Evolutionary conservation across 768 basidiomycete genomes (phyloP).

Genomic region (Rubroboletus satanas): DNA sequence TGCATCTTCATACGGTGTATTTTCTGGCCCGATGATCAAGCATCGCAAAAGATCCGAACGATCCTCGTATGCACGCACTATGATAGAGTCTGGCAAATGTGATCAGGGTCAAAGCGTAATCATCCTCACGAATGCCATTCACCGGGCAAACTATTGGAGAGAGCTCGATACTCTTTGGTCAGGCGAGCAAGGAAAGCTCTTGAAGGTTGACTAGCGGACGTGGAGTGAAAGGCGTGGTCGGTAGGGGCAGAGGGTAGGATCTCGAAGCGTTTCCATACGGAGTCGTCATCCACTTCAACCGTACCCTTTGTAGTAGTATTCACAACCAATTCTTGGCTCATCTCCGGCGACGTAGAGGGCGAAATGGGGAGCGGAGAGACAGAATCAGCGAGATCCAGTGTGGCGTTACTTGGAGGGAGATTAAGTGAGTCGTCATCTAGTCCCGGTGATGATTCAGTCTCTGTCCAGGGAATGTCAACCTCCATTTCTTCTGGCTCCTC

Average conservation of each 20-base stretch:
- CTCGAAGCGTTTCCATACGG: slow-evolving; percentile 77
- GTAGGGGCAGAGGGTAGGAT: slow-evolving; percentile 67
- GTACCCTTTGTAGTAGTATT: slow-evolving; percentile 28
- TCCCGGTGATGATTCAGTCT: slow-evolving; percentile 19
- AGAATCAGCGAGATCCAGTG: slow-evolving; percentile 21
- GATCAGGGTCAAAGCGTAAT: slow-evolving; percentile 5
- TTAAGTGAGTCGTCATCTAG: slow-evolving; percentile 18
- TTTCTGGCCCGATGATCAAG: slow-evolving; percentile 88
- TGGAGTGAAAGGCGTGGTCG: slow-evolving; percentile 79
- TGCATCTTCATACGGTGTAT: slow-evolving; percentile 93
- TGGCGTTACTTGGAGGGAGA: slow-evolving; percentile 12
- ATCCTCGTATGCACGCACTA: slow-evolving; percentile 89
- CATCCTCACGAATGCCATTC: slow-evolving; percentile 15
- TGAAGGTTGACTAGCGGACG: slow-evolving; percentile 58
- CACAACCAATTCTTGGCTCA: slow-evolving; percentile 28
- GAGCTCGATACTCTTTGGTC: slow-evolving; percentile 76
- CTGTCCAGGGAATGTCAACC: slow-evolving; percentile 29
- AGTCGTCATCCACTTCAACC: slow-evolving; percentile 34
- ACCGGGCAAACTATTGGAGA: slow-evolving; percentile 83
- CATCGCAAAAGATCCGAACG: slow-evolving; percentile 81
- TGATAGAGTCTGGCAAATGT: slow-evolving; percentile 61
- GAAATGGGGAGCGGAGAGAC: slow-evolving; percentile 26
- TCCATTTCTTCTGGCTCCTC: slow-evolving; percentile 38
- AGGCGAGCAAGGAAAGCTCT: slow-evolving; percentile 75
- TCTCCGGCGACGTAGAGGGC: slow-evolving; percentile 31